These are phyloP conservation scores for Marasmius fiardii DNA, from an alignment of 1,284 basidiomycete species.

Conservation along the genomic window DNA sequence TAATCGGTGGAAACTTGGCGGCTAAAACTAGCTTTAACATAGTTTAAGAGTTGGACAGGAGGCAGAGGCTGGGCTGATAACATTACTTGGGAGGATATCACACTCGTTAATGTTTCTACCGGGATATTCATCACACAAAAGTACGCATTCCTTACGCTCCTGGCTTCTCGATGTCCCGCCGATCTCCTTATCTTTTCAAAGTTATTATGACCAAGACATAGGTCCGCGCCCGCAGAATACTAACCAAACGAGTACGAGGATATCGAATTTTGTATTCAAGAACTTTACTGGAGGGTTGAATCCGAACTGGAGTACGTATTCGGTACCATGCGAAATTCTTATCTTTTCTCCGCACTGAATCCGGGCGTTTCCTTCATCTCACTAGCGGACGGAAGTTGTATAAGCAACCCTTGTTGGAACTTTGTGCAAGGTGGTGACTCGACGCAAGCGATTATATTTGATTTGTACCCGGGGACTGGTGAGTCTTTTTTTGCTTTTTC, in stretches of 20 bases:
- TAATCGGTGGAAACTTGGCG: not conserved
- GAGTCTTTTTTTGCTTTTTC: not conserved
- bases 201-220: slow-evolving; percentile 35
- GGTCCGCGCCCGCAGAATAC: slow-evolving; percentile 30
- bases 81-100: slow-evolving; percentile 44
- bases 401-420: slow-evolving; percentile 36
- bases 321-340: not conserved
- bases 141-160: slow-evolving; percentile 21
- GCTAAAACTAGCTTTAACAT: not conserved
- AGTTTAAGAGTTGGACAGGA: slow-evolving; percentile 45
- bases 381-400: slow-evolving; percentile 33
- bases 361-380: not conserved
- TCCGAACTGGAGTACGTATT: slow-evolving; percentile 34
- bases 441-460: slow-evolving; percentile 33
- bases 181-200: slow-evolving; percentile 9
- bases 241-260: slow-evolving; percentile 32
- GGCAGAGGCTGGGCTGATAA: slow-evolving; percentile 42
- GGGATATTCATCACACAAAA: slow-evolving; percentile 46
- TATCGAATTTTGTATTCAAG: slow-evolving; percentile 33
- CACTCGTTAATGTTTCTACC: slow-evolving; percentile 37
- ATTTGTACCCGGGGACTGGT: slow-evolving; percentile 29
- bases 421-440: slow-evolving; percentile 28
- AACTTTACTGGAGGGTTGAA: slow-evolving; percentile 41
- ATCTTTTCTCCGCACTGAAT: not conserved
- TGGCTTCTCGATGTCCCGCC: not conserved